Evolutionary conservation across 352 stramenopile species (phyloP).

Genomic region (Chrysophaeum taylorii): DNA sequence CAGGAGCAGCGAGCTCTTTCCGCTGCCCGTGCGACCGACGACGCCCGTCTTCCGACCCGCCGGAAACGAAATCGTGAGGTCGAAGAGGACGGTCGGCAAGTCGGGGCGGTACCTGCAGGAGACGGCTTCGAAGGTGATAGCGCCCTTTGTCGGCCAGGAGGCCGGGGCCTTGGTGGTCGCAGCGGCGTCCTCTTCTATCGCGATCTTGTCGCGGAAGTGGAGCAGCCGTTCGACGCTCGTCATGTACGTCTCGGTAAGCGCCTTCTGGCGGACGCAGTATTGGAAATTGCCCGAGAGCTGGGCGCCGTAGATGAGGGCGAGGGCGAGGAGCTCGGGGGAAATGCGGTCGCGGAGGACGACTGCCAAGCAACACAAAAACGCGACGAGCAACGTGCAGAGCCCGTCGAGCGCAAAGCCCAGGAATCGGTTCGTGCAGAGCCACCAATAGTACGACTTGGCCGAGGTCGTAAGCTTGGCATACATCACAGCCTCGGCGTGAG

Average conservation of each 20-base stretch:
- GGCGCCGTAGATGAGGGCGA: constrained; percentile 61
- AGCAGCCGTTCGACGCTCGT: constrained; percentile 32
- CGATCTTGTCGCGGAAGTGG: not conserved
- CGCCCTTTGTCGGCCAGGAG: constrained; percentile 45
- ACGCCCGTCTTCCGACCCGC: constrained; percentile 69
- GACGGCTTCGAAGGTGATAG: constrained; percentile 45
- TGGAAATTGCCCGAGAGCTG: constrained; percentile 44
- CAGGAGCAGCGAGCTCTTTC: constrained; percentile 52
- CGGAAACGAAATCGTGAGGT: constrained; percentile 61
- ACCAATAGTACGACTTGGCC: constrained; percentile 35
- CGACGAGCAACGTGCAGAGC: constrained; percentile 22
- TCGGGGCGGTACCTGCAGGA: constrained; percentile 54
- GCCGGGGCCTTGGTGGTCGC: not conserved
- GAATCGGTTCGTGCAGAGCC: constrained; percentile 26
- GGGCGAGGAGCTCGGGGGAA: constrained; percentile 47
- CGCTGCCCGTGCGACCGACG: constrained; percentile 54
- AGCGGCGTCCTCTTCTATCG: not conserved
- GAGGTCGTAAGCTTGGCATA: constrained; percentile 39
- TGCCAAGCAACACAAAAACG: constrained; percentile 37
- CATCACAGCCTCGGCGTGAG: not conserved
- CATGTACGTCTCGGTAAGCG: constrained; percentile 56
- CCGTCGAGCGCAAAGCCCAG: constrained; percentile 33
- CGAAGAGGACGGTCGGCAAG: constrained; percentile 49
- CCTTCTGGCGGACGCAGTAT: constrained; percentile 24
- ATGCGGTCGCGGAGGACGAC: constrained; percentile 42